Evolutionary conservation across 441 rosid genomes (phyloP).

Genomic region (Melastoma candidum): DNA sequence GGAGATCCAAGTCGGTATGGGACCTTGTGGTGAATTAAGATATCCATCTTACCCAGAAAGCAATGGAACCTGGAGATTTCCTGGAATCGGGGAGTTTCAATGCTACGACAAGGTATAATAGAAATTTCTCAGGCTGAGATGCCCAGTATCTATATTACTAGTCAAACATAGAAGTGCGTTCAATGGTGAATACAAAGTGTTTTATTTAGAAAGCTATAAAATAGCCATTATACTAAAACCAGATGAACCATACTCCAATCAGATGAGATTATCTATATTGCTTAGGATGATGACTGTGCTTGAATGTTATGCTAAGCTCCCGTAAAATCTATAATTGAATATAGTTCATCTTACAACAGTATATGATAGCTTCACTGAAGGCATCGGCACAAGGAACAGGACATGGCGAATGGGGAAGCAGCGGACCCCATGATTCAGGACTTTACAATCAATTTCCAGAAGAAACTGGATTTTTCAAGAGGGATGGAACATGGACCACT

Average conservation of each 20-base stretch:
- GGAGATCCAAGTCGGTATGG: slow-evolving; percentile 98
- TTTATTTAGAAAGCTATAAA: too few species aligned
- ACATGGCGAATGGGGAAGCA: slow-evolving; percentile 61
- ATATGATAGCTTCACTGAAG: slow-evolving; percentile 72
- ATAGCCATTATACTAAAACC: too few species aligned
- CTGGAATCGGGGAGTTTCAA: slow-evolving; percentile 96
- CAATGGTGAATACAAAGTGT: too few species aligned
- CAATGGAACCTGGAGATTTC: slow-evolving; percentile 86
- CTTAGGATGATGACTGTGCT: too few species aligned
- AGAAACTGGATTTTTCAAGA: slow-evolving; percentile 63
- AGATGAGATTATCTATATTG: too few species aligned
- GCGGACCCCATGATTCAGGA: slow-evolving; percentile 82
- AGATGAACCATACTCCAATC: too few species aligned
- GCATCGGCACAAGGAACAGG: slow-evolving; percentile 69
- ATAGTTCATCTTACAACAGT: slow-evolving; percentile 36
- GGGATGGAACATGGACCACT: slow-evolving; percentile 82
- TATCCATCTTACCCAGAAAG: slow-evolving; percentile 93
- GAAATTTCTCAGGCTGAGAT: too few species aligned
- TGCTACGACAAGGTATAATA: slow-evolving; percentile 78
- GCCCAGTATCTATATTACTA: too few species aligned
- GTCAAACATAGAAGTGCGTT: too few species aligned
- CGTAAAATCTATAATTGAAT: slow-evolving; percentile 12
- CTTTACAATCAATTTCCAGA: slow-evolving; percentile 76
- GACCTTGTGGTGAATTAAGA: slow-evolving; percentile 92
- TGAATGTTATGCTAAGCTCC: too few species aligned